Conservation (phyloP, 2,329 filamentous ascomycete genomes). For the Amylocarpus encephaloides region DNA sequence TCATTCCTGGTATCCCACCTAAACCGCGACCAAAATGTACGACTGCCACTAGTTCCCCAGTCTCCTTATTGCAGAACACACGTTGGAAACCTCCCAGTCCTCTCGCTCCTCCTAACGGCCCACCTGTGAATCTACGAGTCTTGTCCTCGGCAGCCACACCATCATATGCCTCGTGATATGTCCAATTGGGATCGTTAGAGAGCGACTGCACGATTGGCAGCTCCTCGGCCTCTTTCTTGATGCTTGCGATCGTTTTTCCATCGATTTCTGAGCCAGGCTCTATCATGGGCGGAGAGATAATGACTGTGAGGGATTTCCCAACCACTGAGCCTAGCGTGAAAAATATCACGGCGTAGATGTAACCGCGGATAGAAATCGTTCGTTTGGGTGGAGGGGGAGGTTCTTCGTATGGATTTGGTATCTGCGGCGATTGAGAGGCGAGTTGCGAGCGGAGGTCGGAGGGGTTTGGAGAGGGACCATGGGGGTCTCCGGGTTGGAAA, state of each 20-base stretch:
- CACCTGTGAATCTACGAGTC: conserved; percentile 34
- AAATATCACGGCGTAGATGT: conserved; percentile 33
- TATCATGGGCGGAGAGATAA: conserved; percentile 39
- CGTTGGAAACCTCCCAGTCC: conserved; percentile 48
- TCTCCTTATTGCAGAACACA: conserved; percentile 55
- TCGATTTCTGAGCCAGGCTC: background rate
- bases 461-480: conserved; percentile 3
- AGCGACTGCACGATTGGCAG: conserved; percentile 45
- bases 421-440: background rate
- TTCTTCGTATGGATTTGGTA: conserved; percentile 5
- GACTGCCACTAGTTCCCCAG: conserved; percentile 54
- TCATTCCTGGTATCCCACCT: conserved; percentile 63
- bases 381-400: conserved; percentile 1
- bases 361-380: conserved; percentile 26
- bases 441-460: conserved; percentile 27
- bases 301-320: conserved; percentile 36
- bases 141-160: conserved; percentile 18
- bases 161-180: conserved; percentile 39
- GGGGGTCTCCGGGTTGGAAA: conserved; percentile 3
- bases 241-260: conserved; percentile 19
- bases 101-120: conserved; percentile 37
- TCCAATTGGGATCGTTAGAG: conserved; percentile 37
- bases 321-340: conserved; percentile 36
- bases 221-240: conserved; percentile 38
- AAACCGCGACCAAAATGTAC: conserved; percentile 61